These are phyloP conservation scores for Cordyceps farinosa DNA, from an alignment of 2,329 filamentous ascomycete species.

Conservation along the genomic window DNA sequence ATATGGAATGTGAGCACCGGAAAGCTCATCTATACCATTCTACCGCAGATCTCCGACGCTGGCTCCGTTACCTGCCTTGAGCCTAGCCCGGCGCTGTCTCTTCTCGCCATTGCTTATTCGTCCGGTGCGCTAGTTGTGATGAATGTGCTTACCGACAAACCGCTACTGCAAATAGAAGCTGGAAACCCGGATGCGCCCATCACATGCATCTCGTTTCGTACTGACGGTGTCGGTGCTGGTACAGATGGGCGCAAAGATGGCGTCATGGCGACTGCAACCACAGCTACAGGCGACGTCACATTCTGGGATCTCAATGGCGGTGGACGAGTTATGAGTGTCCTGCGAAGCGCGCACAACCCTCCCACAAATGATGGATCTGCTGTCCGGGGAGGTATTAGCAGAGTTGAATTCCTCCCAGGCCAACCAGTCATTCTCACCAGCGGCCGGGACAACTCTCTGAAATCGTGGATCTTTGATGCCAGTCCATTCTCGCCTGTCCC, in stretches of 20 bases:
- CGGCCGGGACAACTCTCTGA: constrained; percentile 88
- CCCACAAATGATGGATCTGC: constrained; percentile 52
- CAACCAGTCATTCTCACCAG: constrained; percentile 89
- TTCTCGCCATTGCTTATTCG: constrained; percentile 84
- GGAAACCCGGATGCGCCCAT: constrained; percentile 63
- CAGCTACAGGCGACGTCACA: constrained; percentile 78
- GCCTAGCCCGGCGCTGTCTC: constrained; percentile 75
- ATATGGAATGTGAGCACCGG: constrained; percentile 96
- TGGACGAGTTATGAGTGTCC: constrained; percentile 78
- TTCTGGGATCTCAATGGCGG: constrained; percentile 95
- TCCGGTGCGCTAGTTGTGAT: constrained; percentile 75
- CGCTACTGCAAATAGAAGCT: constrained; percentile 65
- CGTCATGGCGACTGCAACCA: constrained; percentile 88
- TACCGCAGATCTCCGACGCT: constrained; percentile 67
- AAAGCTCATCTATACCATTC: constrained; percentile 85
- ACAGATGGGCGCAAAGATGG: constrained; percentile 80
- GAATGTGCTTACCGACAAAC: constrained; percentile 75
- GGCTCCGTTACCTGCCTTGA: constrained; percentile 86
- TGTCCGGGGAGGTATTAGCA: constrained; percentile 77
- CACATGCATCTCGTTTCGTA: constrained; percentile 84
- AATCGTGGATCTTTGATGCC: constrained; percentile 95
- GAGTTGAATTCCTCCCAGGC: constrained; percentile 81
- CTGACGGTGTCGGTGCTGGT: constrained; percentile 82
- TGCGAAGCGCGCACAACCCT: constrained; percentile 84
- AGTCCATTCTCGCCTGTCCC: constrained; percentile 84